These are phyloP conservation scores for Fonsecaea multimorphosa DNA, from an alignment of 2,329 filamentous ascomycete genomes.

Conservation along the genomic window DNA sequence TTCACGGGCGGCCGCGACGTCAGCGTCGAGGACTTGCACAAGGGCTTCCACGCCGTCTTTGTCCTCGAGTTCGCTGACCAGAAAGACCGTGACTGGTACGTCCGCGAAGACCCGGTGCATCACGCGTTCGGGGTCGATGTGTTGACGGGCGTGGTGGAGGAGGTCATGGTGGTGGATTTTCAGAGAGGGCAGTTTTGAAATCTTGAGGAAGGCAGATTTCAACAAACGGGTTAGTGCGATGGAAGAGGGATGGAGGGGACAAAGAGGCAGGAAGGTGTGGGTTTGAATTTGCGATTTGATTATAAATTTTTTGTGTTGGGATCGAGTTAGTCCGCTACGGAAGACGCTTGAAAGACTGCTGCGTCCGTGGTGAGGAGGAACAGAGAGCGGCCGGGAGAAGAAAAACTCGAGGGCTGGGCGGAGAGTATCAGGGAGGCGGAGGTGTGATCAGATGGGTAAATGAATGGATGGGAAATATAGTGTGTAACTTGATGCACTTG, in stretches of 20 bases:
- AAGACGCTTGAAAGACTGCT: too few species aligned
- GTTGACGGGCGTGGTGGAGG: constrained; percentile 26
- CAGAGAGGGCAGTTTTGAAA: constrained; percentile 19
- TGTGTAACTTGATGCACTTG: neutral
- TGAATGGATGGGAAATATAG: neutral
- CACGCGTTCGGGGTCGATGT: constrained; percentile 15
- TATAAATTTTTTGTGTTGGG: neutral
- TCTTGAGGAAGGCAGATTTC: too few species aligned
- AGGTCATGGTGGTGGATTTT: constrained; percentile 29
- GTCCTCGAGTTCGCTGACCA: constrained; percentile 69
- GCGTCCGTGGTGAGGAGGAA: too few species aligned
- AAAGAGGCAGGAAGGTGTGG: too few species aligned
- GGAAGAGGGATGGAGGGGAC: neutral
- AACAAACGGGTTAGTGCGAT: too few species aligned
- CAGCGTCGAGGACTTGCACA: constrained; percentile 35
- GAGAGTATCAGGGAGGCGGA: neutral
- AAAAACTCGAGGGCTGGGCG: neutral
- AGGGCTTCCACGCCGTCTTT: constrained; percentile 70
- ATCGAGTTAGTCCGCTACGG: too few species aligned
- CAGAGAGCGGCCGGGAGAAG: too few species aligned
- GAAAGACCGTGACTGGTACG: constrained; percentile 72
- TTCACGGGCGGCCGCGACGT: constrained; percentile 26
- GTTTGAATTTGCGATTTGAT: too few species aligned
- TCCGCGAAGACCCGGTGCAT: constrained; percentile 62
- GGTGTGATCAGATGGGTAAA: neutral